Evolutionary conservation across 2,329 filamentous ascomycete genomes (phyloP).

Genomic region (Fusarium equiseti): DNA sequence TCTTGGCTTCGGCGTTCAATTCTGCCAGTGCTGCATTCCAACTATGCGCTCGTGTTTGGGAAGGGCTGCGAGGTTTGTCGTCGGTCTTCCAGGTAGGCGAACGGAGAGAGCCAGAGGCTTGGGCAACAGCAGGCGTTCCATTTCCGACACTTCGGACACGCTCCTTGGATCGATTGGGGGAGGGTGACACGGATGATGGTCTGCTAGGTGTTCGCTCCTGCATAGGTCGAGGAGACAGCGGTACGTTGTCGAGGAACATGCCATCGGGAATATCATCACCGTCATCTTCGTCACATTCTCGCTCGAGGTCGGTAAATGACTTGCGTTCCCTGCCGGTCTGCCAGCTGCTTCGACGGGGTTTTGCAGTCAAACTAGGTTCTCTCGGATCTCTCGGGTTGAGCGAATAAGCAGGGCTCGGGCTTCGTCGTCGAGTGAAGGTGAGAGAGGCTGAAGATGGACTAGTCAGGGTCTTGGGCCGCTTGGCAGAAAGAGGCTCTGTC

Average conservation of each 20-base stretch:
- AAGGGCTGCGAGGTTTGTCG: slow-evolving; percentile 55
- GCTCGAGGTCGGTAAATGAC: slow-evolving; percentile 76
- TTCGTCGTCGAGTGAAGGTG: slow-evolving; percentile 58
- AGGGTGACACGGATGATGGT: slow-evolving; percentile 65
- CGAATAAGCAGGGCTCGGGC: slow-evolving; percentile 64
- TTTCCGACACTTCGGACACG: slow-evolving; percentile 70
- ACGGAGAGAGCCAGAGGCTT: slow-evolving; percentile 70
- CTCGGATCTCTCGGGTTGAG: slow-evolving; percentile 60
- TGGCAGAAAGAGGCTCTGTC: slow-evolving; percentile 51
- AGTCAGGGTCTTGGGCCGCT: slow-evolving; percentile 45
- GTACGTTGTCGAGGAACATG: slow-evolving; percentile 83
- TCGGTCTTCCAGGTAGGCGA: slow-evolving; percentile 68
- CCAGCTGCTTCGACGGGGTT: slow-evolving; percentile 75
- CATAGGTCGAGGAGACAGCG: slow-evolving; percentile 78
- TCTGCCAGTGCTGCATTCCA: slow-evolving; percentile 79
- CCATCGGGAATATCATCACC: slow-evolving; percentile 84
- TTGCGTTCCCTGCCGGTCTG: slow-evolving; percentile 75
- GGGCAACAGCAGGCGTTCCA: slow-evolving; percentile 70
- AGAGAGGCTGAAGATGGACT: slow-evolving; percentile 55
- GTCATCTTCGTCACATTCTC: slow-evolving; percentile 81
- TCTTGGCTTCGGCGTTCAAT: slow-evolving; percentile 78
- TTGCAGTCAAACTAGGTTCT: slow-evolving; percentile 55
- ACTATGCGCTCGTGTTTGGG: slow-evolving; percentile 73
- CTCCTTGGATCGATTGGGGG: slow-evolving; percentile 66
- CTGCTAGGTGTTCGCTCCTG: slow-evolving; percentile 67